phyloP scores from a whole-genome alignment of 1,284 basidiomycete genomes.

The Athelia psychrophila region DNA sequence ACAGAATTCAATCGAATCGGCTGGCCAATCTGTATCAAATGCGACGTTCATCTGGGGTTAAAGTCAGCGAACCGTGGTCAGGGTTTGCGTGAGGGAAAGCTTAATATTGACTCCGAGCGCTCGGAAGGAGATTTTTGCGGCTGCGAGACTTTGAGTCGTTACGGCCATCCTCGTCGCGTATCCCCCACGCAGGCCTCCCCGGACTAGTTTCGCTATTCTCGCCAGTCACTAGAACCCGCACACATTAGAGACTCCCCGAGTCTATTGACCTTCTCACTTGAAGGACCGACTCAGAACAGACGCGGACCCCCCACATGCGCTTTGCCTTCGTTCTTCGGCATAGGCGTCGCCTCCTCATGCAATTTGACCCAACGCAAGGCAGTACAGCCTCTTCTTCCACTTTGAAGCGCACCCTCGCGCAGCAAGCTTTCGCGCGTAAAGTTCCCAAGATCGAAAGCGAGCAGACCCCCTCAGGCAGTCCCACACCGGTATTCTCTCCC shows the following conservation, averaged over 20 bases:
- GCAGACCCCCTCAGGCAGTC: constrained; percentile 14
- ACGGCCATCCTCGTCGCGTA: background rate
- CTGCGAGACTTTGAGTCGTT: no score
- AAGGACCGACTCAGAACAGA: no score
- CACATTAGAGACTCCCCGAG: no score
- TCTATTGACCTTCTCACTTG: no score
- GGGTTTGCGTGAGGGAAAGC: no score
- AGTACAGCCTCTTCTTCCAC: constrained; percentile 22
- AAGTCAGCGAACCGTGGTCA: no score
- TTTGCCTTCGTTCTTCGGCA: constrained; percentile 42
- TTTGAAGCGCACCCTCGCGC: constrained; percentile 37
- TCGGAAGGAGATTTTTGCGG: background rate
- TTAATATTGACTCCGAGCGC: background rate
- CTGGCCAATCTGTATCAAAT: constrained; percentile 78
- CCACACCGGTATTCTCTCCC: constrained; percentile 6
- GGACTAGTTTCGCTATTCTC: background rate
- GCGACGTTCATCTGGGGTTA: background rate
- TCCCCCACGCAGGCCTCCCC: background rate
- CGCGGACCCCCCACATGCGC: constrained; percentile 37
- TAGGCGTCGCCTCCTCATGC: constrained; percentile 57
- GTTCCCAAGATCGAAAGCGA: constrained; percentile 22
- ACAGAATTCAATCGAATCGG: constrained; percentile 91
- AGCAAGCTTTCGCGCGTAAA: constrained; percentile 19
- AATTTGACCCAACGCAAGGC: constrained; percentile 37
- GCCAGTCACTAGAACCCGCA: no score